phyloP scores from a whole-genome alignment of 371 early-diverging fungal genomes.

The Choanephora cucurbitarum region DNA sequence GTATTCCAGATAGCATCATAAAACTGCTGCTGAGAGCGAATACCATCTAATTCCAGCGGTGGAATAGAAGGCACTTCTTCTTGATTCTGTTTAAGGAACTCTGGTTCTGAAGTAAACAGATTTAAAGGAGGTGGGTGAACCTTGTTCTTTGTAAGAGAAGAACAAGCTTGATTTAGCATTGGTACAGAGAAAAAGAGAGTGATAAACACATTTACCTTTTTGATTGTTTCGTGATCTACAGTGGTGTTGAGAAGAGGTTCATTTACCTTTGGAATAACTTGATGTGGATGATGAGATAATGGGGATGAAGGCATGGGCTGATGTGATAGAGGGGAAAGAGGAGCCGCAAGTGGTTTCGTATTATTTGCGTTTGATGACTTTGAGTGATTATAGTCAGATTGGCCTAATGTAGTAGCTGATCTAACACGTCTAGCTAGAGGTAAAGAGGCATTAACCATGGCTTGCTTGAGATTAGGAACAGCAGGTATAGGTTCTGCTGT shows the following conservation, averaged over 20 bases:
- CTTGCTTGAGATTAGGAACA: constrained; percentile 8
- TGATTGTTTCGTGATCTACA: too few species aligned
- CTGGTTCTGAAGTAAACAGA: constrained; percentile 13
- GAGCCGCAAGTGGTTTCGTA: neutral
- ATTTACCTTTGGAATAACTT: neutral
- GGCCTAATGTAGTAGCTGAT: constrained; percentile 43
- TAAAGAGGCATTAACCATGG: constrained; percentile 11
- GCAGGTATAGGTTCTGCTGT: constrained; percentile 1
- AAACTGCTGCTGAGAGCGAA: constrained; percentile 28
- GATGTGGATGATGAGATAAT: neutral
- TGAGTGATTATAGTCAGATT: constrained; percentile 30
- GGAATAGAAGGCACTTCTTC: constrained; percentile 16
- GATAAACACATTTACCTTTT: too few species aligned
- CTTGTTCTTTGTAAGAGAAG: neutral
- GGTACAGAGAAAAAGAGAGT: too few species aligned
- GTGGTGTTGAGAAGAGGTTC: constrained; percentile 5
- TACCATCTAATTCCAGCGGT: constrained; percentile 29
- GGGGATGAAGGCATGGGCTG: neutral
- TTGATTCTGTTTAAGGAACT: constrained; percentile 9
- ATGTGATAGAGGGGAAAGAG: constrained; percentile 5
- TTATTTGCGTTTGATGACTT: too few species aligned
- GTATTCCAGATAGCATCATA: constrained; percentile 31
- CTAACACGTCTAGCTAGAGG: constrained; percentile 43
- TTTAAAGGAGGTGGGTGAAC: constrained; percentile 2
- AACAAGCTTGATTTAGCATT: too few species aligned